These are phyloP conservation scores for Abelmoschus esculentus DNA, from an alignment of 345 rosid species.

Conservation along the genomic window DNA sequence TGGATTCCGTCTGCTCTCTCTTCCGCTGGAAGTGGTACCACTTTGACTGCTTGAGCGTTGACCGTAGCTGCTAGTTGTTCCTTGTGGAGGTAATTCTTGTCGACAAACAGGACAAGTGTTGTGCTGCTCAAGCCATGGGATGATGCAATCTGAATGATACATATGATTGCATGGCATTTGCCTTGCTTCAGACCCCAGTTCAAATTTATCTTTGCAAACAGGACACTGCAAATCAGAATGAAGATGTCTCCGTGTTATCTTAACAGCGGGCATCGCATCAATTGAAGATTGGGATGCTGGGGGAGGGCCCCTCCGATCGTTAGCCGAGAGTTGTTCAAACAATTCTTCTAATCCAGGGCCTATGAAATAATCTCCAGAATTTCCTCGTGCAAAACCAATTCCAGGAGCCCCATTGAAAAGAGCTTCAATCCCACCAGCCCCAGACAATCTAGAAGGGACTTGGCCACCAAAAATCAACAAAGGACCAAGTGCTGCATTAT, in stretches of 20 bases:
- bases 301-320: constrained; percentile 43
- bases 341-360: constrained; percentile 12
- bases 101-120: background rate
- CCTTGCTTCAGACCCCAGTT: constrained; percentile 56
- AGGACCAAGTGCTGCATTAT: constrained; percentile 49
- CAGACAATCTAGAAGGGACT: constrained; percentile 62
- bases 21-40: background rate
- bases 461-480: constrained; percentile 75
- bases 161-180: constrained; percentile 26
- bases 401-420: constrained; percentile 34
- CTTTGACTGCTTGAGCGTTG: background rate
- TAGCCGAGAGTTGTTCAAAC: constrained; percentile 52
- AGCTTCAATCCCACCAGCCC: constrained; percentile 61
- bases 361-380: background rate
- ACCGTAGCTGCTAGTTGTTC: background rate
- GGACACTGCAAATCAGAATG: constrained; percentile 38
- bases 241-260: constrained; percentile 62
- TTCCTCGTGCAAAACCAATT: background rate
- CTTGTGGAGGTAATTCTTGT: background rate
- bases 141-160: background rate
- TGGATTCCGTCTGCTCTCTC: background rate
- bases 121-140: background rate
- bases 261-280: constrained; percentile 57
- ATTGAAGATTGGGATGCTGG: constrained; percentile 60
- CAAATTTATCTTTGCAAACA: constrained; percentile 44